These are phyloP conservation scores for Podospora fimiseda DNA, from an alignment of 495 filamentous ascomycete species.

Conservation along the genomic window DNA sequence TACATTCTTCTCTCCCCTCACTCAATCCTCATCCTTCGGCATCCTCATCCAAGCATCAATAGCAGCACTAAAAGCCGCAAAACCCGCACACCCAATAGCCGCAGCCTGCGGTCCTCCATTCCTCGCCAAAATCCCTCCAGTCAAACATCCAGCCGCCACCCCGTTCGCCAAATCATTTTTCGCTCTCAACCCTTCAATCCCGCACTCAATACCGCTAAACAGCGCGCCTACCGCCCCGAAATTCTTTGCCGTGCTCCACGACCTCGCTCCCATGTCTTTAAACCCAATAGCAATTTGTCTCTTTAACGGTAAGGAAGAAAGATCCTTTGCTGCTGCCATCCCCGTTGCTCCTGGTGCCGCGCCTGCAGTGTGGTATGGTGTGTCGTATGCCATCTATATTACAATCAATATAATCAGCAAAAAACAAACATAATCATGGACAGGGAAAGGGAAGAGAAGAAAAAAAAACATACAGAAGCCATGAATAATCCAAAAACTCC, in stretches of 20 bases:
- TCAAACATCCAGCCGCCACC: constrained; percentile 80
- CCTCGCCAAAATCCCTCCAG: constrained; percentile 76
- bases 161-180: constrained; percentile 93
- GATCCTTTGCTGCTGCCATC: constrained; percentile 38
- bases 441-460: not conserved
- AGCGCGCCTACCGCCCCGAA: constrained; percentile 88
- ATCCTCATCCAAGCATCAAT: constrained; percentile 88
- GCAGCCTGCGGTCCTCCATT: constrained; percentile 88
- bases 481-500: constrained; percentile 94
- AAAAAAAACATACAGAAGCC: constrained; percentile 61
- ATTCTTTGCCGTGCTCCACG: constrained; percentile 83
- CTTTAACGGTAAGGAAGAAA: constrained; percentile 67
- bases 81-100: constrained; percentile 82
- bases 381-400: constrained; percentile 35
- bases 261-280: constrained; percentile 85
- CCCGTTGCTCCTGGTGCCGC: not conserved
- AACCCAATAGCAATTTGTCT: constrained; percentile 80
- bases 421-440: too few species aligned
- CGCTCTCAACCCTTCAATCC: constrained; percentile 83
- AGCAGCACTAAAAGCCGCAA: constrained; percentile 90
- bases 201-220: constrained; percentile 90
- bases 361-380: constrained; percentile 22
- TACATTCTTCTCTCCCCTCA: not conserved
- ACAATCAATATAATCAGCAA: too few species aligned
- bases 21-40: constrained; percentile 47